Percentiles rank a stretch among this genome's conserved stretches.
These are phyloP conservation scores for Plantago rigida DNA, from an alignment of 305 asterid species.

Conservation along the genomic window DNA sequence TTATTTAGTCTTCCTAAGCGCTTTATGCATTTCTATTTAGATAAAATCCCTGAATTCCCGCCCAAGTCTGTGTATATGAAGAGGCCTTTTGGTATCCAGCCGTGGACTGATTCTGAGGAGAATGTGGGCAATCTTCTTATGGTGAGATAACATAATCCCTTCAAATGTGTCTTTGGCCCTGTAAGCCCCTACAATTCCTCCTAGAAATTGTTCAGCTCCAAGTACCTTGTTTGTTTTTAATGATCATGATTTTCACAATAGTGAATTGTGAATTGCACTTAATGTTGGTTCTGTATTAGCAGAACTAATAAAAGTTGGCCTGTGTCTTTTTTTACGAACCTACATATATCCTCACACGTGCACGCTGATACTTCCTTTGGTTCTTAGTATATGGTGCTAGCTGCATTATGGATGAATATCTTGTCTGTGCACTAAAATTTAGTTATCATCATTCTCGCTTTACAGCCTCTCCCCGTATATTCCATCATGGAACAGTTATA, in stretches of 20 bases:
- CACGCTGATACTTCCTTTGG: conserved; percentile 12
- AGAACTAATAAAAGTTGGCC: not conserved
- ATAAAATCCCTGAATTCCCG: conserved; percentile 63
- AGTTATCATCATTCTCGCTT: not conserved
- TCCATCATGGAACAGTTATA: not conserved
- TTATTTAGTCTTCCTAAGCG: conserved; percentile 23
- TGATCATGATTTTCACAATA: not conserved
- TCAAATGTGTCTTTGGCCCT: conserved; percentile 17
- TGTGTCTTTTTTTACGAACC: not conserved
- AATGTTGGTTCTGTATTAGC: not conserved
- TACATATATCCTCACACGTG: conserved; percentile 1
- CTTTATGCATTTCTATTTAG: conserved; percentile 36
- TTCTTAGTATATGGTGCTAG: conserved; percentile 9
- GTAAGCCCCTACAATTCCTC: not conserved
- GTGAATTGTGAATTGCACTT: not conserved
- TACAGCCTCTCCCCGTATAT: not conserved
- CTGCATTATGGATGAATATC: no score
- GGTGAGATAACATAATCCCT: conserved; percentile 44
- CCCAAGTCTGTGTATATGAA: conserved; percentile 53
- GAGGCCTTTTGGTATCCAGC: conserved; percentile 58
- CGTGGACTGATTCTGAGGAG: conserved; percentile 76
- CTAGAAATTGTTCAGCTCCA: conserved; percentile 1
- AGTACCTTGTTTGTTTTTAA: not conserved
- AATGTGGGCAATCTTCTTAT: conserved; percentile 66
- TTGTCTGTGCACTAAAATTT: no score